phyloP scores from a whole-genome alignment of 495 filamentous ascomycete genomes.

The Extremus antarcticus region DNA sequence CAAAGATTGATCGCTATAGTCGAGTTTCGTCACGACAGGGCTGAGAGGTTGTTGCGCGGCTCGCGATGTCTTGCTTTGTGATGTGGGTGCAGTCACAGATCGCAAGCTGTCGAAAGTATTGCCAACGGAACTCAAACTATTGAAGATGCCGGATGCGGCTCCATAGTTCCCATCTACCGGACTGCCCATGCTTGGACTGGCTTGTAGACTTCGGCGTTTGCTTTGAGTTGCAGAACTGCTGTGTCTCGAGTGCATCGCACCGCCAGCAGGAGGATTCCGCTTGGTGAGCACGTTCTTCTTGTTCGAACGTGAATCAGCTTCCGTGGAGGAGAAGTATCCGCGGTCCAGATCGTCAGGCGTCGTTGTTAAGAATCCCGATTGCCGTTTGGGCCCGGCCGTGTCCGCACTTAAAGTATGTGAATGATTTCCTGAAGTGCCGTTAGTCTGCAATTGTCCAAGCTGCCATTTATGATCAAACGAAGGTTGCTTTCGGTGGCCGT shows the following conservation, averaged over 20 bases:
- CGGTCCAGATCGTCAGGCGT: constrained; percentile 56
- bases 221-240: constrained; percentile 22
- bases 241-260: constrained; percentile 21
- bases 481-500: constrained; percentile 60
- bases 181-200: not conserved
- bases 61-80: not conserved
- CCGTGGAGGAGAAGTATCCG: constrained; percentile 88
- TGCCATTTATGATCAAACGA: constrained; percentile 92
- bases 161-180: not conserved
- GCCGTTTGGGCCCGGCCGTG: constrained; percentile 12
- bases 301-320: constrained; percentile 52
- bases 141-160: not conserved
- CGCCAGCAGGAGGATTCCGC: not conserved
- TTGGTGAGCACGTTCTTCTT: constrained; percentile 8
- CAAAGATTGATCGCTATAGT: constrained; percentile 38
- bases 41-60: not conserved
- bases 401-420: constrained; percentile 27
- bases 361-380: not conserved
- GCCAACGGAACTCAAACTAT: constrained; percentile 1
- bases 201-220: constrained; percentile 7
- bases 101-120: constrained; percentile 8
- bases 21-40: constrained; percentile 51
- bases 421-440: constrained; percentile 18
- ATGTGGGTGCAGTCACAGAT: constrained; percentile 6
- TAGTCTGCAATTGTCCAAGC: constrained; percentile 40